Conservation (phyloP, 345 rosid species). For the Populus nigra region DNA sequence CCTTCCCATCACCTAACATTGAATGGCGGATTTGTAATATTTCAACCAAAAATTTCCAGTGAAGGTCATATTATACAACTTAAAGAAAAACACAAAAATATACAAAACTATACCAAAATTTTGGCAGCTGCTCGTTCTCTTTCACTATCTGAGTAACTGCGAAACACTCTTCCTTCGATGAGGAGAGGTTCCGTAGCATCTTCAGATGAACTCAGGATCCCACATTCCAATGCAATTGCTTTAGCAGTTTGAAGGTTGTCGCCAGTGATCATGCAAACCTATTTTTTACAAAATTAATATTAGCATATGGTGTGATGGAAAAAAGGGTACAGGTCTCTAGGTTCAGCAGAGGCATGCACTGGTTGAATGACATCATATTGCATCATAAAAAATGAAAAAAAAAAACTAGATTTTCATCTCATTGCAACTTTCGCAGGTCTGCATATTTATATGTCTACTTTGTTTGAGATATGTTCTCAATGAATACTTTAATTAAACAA, state of each 20-base stretch:
- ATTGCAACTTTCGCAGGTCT: no score
- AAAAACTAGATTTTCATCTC: no score
- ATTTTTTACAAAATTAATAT: background rate
- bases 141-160: slow-evolving; percentile 19
- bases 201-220: slow-evolving; percentile 20
- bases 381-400: no score
- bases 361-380: no score
- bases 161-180: slow-evolving; percentile 34
- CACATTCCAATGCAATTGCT: slow-evolving; percentile 41
- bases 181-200: slow-evolving; percentile 29
- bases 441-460: no score
- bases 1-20: slow-evolving; percentile 33
- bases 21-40: background rate
- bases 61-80: background rate
- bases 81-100: background rate
- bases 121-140: slow-evolving; percentile 23
- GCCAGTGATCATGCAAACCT: slow-evolving; percentile 41
- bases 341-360: no score
- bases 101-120: slow-evolving; percentile 8
- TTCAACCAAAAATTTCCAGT: no score
- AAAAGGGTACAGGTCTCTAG: background rate
- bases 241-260: slow-evolving; percentile 35
- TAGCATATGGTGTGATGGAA: background rate
- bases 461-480: no score
- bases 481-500: no score